Base-by-base conservation (phyloP, 1,139 yeast species). In the Scheffersomyces quercinus region DNA sequence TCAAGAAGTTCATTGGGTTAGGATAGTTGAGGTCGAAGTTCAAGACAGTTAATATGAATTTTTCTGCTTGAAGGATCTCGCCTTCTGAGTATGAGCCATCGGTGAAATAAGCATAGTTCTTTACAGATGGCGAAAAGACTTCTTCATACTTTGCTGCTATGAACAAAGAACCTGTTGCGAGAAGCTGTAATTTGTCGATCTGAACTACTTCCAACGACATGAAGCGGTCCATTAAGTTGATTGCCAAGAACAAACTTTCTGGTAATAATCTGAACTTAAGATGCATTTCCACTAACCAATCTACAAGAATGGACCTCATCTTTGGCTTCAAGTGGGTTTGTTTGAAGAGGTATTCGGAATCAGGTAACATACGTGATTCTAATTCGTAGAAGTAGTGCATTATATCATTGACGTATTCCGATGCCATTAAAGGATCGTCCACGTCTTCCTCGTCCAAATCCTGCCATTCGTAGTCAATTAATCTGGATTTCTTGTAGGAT, bases 131-230 rank as follows among this genome's bases (percentile, higher is more conserved):
- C 8, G 93, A 82, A 60, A 88, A 88, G 38, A 91, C 96, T 67
- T 91, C 98, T 68, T 91, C 98, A 62, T 88, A 90, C 68, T 93
- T 93, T 20, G 97, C 93, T 30, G 98, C 97, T 53, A 91, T 87
- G 65, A 91, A 89, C 51, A 93, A 67, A 16, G 95, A 83, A 1
- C 97, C 90, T 1, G 96, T 87, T 10, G 98, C 98, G 38, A 91
- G 81, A 45, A 91, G 74, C 70, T 93, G 99, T 46, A 93, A 72
- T 67, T 88, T 83, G 59, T 87, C 91, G 48, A 90, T 81, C 55
- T 87, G 89, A 34, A 90, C 95, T 39, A 81, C 76, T 56, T 87
- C 95, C 48, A 79, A 73, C 14, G 93, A 83, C 78, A 93, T 80
- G 65, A 89, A 91, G 51, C 98, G 73, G 67, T 93, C 99, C 85